Evolutionary conservation across 768 basidiomycete genomes (phyloP), one percentile per base, ranked within the genome.

Genomic region (Xerocomus potaroensis): DNA sequence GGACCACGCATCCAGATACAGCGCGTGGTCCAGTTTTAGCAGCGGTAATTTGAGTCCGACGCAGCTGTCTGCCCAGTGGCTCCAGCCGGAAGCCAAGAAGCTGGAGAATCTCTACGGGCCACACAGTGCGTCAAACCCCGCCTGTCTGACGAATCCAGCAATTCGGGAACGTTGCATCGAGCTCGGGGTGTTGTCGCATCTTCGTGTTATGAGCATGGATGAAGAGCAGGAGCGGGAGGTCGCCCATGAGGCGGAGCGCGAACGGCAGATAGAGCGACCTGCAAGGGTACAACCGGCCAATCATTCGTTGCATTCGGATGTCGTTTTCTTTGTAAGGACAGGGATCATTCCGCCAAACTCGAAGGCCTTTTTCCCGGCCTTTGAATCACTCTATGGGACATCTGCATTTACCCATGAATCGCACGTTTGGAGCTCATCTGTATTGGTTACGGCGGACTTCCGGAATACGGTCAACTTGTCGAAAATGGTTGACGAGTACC

Each of bases 171-270:
- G 62, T 41, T 58, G 60, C 15, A 22, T 18, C 15, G 27, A 50
- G 19, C 58, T 74, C 11, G 70, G 71, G 3, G 36, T 66, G 6
- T 27, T 27, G 40, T 39, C 27, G 43, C 8, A 18, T 14, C 23
- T 67, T 2, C 30, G 47, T 22, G 50, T 56, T n/a, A 40, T 43
- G 18, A 53, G 42, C 14, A 53, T 72, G 49, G 69, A 70, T 21
- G 73, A 77, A 51, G 75, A 77, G 45, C 74, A 76, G 40, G 75
- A 76, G 50, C 60, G 74, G 37, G 74, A 76, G 47, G 62, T 75
- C 16, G 52, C 51, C 6, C 69, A 71, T 30, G 74, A 76, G 50
- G 58, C 68, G 7, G 74, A 76, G 48, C 53, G 55, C n/a, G 72
- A 76, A 53, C 51, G 55, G 3, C 60, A 76, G 32, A 21, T 48